Conservation (phyloP, 176 grass and related monocot genomes). For the Lolium multiflorum region DNA sequence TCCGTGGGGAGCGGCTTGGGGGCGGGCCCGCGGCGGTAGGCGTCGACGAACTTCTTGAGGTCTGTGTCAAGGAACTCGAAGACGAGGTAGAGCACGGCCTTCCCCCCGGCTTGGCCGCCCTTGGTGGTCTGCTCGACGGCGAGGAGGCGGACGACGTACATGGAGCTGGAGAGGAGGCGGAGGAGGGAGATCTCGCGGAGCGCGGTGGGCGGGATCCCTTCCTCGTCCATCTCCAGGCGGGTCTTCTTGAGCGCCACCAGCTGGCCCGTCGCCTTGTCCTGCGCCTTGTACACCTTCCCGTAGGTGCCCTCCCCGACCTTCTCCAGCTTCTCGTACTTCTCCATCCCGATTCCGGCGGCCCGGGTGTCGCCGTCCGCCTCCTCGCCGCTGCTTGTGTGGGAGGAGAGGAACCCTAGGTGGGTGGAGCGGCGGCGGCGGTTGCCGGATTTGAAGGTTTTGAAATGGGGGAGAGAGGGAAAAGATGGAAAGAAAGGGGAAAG, state of each 20-base stretch:
- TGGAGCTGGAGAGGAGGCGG: constrained; percentile 76
- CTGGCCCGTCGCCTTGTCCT: constrained; percentile 59
- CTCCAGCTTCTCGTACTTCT: constrained; percentile 99
- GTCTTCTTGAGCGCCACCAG: constrained; percentile 80
- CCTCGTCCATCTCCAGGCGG: constrained; percentile 92
- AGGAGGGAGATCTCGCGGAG: constrained; percentile 96
- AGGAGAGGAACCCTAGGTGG: too few relatives aligned
- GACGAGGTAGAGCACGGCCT: constrained; percentile 84
- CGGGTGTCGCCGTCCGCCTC: too few relatives aligned
- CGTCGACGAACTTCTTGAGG: constrained; percentile 91
- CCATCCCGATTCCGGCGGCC: constrained; percentile 39
- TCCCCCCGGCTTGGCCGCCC: constrained; percentile 49
- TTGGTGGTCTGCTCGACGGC: constrained; percentile 77
- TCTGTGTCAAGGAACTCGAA: constrained; percentile 95
- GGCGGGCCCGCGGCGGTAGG: constrained; percentile 51
- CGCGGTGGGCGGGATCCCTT: constrained; percentile 91
- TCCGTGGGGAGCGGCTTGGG: constrained; percentile 59
- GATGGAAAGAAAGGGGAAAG: too few relatives aligned
- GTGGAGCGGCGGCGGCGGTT: too few relatives aligned
- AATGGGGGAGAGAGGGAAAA: too few relatives aligned
- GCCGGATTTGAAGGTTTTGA: too few relatives aligned
- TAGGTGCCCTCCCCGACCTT: constrained; percentile 73
- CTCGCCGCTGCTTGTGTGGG: too few relatives aligned
- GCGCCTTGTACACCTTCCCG: constrained; percentile 61
- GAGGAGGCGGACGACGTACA: constrained; percentile 93